A percentile compares a stretch with the other conserved stretches of the same genome.
Conservation (phyloP, 371 early-diverging fungal genomes). For the Rhizopus sp. region DNA sequence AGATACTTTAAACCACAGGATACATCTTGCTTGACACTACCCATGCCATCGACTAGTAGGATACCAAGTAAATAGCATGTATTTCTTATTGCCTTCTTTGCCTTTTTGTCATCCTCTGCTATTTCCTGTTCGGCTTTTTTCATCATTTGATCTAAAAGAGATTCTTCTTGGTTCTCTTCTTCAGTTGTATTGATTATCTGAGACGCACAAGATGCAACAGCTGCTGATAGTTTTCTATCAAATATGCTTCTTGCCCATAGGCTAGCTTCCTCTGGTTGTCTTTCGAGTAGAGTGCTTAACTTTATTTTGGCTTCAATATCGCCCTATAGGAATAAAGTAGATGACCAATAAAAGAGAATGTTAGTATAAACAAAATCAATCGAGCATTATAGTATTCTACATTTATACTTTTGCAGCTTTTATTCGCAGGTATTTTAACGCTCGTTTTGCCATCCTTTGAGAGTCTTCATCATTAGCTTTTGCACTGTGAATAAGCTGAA, state of each 20-base stretch:
- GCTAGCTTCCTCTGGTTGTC: conserved; percentile 33
- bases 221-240: conserved; percentile 44
- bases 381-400: background rate
- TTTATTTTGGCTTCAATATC: conserved; percentile 52
- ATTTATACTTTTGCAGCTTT: conserved; percentile 36
- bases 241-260: conserved; percentile 49
- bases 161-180: conserved; percentile 4
- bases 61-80: conserved; percentile 39
- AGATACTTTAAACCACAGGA: conserved; percentile 31
- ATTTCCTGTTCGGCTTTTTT: conserved; percentile 20
- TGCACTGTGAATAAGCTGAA: conserved; percentile 22
- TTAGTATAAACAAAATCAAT: conserved; percentile 7
- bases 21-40: conserved; percentile 24
- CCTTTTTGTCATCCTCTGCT: conserved; percentile 16
- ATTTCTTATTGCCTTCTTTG: conserved; percentile 10
- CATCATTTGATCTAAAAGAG: conserved; percentile 24
- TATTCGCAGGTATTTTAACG: conserved; percentile 25
- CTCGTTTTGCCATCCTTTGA: conserved; percentile 17
- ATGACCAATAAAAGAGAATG: background rate
- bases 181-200: conserved; percentile 21
- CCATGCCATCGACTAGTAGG: conserved; percentile 40
- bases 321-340: conserved; percentile 26
- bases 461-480: background rate
- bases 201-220: conserved; percentile 29
- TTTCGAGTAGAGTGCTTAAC: conserved; percentile 39